Evolutionary conservation across 805 yeast species (phyloP), one percentile per base, ranked within the genome.

Genomic region (Candida quercuum): DNA sequence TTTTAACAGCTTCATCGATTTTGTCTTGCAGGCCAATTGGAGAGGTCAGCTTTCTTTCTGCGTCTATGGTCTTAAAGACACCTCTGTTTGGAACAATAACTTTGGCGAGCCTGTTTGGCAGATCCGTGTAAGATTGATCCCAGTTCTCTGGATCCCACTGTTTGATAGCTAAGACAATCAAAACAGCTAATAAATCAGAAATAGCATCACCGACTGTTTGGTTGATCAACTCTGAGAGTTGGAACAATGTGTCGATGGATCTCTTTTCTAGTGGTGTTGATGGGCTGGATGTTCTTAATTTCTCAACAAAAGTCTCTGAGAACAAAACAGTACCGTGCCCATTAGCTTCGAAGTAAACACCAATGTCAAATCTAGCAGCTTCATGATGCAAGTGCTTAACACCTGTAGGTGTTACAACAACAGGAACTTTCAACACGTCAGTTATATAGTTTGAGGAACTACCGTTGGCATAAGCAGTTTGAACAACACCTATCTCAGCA

Each of bases 121-220:
- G 72, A 54, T 93, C 98, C 0, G 72, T 64, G 60, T 91, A 93
- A 32, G 77, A 76, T 9, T 61, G 48, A 55, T 84, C 77, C 99
- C 99, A 93, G 29, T 73, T 72, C 4, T 55, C 57, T 2, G 95
- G 86, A 3, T 74, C 52, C 65, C 81, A 66, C 8, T 70, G 54
- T 49, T 83, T 68, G 46, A 74, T 70, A 6, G 72, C 58, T 28
- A 82, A 59, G 8, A 88, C 78, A 2, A 79, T 71, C 38, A 89
- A 61, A 1, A 93, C 89, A 5, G 84, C 77, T 40, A 93, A 63
- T 60, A 93, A 66, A 59, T 93, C 99, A n/a, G 95, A 78, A 36
- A 93, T 81, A 10, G 99, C 95, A 59, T 93, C 99, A 22, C 99
- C 99, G n/a, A 93, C 98, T 2, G 98, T 83, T 60, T 93, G 98